Conservation (phyloP, 1,284 basidiomycete species). For the Exobasidium rhododendri region DNA sequence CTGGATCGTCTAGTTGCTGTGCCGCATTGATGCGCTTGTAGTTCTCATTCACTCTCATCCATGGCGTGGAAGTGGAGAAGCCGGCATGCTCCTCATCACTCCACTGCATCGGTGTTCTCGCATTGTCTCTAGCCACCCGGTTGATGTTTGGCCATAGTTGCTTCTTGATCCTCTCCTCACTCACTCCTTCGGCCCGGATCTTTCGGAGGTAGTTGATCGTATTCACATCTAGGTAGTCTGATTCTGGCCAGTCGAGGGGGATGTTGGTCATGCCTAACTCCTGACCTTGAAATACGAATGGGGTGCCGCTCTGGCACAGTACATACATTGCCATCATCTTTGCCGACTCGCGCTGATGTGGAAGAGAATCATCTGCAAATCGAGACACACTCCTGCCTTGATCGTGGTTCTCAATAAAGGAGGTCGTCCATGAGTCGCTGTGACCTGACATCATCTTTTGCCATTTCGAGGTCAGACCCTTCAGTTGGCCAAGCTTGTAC, state of each 20-base stretch:
- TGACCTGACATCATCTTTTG: conserved; percentile 56
- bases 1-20: conserved; percentile 59
- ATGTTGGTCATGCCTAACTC: conserved; percentile 68
- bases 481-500: conserved; percentile 60
- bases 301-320: conserved; percentile 65
- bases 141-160: conserved; percentile 60
- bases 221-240: conserved; percentile 70
- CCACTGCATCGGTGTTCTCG: conserved; percentile 71
- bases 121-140: conserved; percentile 67
- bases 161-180: conserved; percentile 60
- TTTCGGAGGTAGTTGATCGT: conserved; percentile 48
- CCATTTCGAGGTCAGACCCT: conserved; percentile 62
- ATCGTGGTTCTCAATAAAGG: conserved; percentile 66
- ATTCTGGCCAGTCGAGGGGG: conserved; percentile 65
- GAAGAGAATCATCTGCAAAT: conserved; percentile 60
- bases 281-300: conserved; percentile 69
- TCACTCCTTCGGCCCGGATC: conserved; percentile 18
- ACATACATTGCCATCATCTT: conserved; percentile 68
- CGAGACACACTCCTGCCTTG: conserved; percentile 63
- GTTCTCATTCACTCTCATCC: conserved; percentile 75
- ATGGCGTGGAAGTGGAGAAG: conserved; percentile 65
- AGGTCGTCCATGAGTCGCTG: conserved; percentile 35
- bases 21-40: conserved; percentile 65
- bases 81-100: conserved; percentile 62
- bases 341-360: conserved; percentile 62